A percentile compares a stretch with the other conserved stretches of the same genome.
phyloP scores from a whole-genome alignment of 192 early-diverging fungal genomes.

The Coemansia sp. region DNA sequence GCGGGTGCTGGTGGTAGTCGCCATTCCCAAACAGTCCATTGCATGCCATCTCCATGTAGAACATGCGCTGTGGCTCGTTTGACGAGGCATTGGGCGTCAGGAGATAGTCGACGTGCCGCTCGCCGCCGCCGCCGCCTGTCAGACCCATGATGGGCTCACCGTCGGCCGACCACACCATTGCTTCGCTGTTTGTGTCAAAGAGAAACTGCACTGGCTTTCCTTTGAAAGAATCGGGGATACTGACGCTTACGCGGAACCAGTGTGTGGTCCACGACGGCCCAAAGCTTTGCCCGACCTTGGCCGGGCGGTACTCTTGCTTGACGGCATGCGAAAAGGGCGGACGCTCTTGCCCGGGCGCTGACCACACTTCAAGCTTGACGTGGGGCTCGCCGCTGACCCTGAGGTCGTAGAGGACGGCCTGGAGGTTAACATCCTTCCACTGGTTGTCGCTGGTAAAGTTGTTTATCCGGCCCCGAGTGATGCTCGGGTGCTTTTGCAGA shows the following conservation, averaged over 20 bases:
- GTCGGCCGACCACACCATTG: constrained; percentile 81
- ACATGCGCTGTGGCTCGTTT: constrained; percentile 59
- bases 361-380: constrained; percentile 58
- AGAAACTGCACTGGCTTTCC: constrained; percentile 77
- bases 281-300: constrained; percentile 73
- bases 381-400: constrained; percentile 49
- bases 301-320: constrained; percentile 64
- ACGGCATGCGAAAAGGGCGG: constrained; percentile 56
- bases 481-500: constrained; percentile 66
- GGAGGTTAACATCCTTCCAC: constrained; percentile 73
- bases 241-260: constrained; percentile 70
- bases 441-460: constrained; percentile 71
- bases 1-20: constrained; percentile 61
- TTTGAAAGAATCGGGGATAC: constrained; percentile 62
- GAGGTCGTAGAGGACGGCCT: constrained; percentile 55
- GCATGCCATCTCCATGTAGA: constrained; percentile 90
- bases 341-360: constrained; percentile 58
- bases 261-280: constrained; percentile 90
- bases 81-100: constrained; percentile 46
- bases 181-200: constrained; percentile 87
- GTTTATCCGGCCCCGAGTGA: constrained; percentile 75
- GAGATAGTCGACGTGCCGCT: constrained; percentile 62
- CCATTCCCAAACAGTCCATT: constrained; percentile 93
- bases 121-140: constrained; percentile 69
- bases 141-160: constrained; percentile 85